These are phyloP conservation scores for Boletus rubescentipes DNA, from an alignment of 768 basidiomycete genomes.

Conservation along the genomic window DNA sequence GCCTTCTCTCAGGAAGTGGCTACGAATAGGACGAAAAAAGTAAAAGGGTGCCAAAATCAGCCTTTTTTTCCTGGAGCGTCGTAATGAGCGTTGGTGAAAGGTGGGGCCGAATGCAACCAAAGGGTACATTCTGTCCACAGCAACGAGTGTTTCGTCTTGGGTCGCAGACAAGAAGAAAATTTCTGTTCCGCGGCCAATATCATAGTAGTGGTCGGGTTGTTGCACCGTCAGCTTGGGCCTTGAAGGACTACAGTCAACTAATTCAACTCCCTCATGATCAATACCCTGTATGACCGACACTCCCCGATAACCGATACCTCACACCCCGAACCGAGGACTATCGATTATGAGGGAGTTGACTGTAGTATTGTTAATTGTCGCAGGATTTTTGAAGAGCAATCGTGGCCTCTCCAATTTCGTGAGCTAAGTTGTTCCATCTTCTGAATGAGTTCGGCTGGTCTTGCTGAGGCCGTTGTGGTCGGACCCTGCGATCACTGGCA, in stretches of 20 bases:
- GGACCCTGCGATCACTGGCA: too few relatives aligned
- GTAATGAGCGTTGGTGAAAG: slow-evolving; percentile 21
- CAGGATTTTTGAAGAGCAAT: too few relatives aligned
- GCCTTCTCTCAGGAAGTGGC: slow-evolving; percentile 36
- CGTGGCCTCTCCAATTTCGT: too few relatives aligned
- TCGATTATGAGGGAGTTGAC: too few relatives aligned
- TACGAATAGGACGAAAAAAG: slow-evolving; percentile 37
- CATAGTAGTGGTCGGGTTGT: slow-evolving; percentile 39
- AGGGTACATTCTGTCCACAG: slow-evolving; percentile 34
- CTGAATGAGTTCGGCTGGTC: not conserved
- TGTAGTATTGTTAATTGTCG: too few relatives aligned
- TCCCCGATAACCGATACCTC: too few relatives aligned
- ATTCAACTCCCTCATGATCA: too few relatives aligned
- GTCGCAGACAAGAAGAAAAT: slow-evolving; percentile 36
- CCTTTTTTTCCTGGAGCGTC: slow-evolving; percentile 25
- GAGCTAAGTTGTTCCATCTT: not conserved
- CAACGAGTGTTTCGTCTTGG: slow-evolving; percentile 41
- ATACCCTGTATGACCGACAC: too few relatives aligned
- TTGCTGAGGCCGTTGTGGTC: too few relatives aligned
- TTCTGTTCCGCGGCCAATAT: slow-evolving; percentile 32
- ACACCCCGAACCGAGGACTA: too few relatives aligned
- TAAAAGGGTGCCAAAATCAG: slow-evolving; percentile 38
- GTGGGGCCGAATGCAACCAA: slow-evolving; percentile 23
- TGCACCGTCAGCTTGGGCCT: too few relatives aligned
- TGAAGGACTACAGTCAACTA: too few relatives aligned